Evolutionary conservation across 2,329 filamentous ascomycete genomes (phyloP), one percentile per base, ranked within the genome.

Genomic region (Fusarium circinatum): DNA sequence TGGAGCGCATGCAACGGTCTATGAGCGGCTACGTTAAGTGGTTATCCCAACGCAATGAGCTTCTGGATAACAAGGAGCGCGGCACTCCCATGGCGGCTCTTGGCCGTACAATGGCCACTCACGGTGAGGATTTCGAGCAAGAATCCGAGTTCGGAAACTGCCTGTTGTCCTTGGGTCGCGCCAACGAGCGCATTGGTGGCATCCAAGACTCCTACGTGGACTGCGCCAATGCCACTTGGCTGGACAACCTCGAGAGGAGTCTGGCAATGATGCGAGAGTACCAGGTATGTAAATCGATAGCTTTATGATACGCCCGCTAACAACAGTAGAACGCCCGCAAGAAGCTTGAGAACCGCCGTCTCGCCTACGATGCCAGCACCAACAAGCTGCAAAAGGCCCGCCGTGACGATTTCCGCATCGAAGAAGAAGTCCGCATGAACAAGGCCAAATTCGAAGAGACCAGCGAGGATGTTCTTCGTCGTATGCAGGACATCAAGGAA

Each of bases 191-290:
- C 59, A 89, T 98, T 74, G 94, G 94, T 17, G 90, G 94, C 54
- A 89, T 94, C 63, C 96, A 98, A 83, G 96, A 98, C 81, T 90
- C 87, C 30, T 98, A 96, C 79, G 90, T 94, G 51, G 87, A 90
- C 39, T 89, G 93, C 78, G 92, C 94, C 71, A 97, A 93, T 22
- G 89, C 90, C 39, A 93, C 89, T 80, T 98, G 96, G 96, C 87
- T 97, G 65, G 95, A 98, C 81, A 95, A 93, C n/a, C 86, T 98
- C 28, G 96, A 98, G 82, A 88, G 95, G 75, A 97, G 93, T 32
- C 84, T 98, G 59, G 92, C 94, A 41, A 96, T 98, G 88, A 96
- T 98, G 94, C 98, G 97, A 82, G 96, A 98, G 80, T 98, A 98
- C 78, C 95, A 98, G 88, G 93, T 96, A 87, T 62, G 88, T 81